These are phyloP conservation scores for Camelina neglecta DNA, from an alignment of 345 rosid genomes.

Conservation along the genomic window DNA sequence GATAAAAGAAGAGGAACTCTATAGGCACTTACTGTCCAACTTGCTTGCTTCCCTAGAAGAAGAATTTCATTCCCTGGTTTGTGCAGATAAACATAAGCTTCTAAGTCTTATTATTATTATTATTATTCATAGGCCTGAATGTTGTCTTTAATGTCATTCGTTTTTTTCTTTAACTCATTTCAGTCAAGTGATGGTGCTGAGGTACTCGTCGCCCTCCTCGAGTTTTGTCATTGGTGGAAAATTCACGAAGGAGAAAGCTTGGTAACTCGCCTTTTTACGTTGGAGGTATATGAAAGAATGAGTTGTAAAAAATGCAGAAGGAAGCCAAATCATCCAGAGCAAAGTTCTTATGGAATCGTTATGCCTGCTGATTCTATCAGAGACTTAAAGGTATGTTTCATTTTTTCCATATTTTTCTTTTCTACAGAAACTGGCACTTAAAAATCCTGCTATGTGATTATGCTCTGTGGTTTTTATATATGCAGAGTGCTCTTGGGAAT, in stretches of 20 bases:
- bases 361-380: constrained; percentile 37
- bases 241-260: constrained; percentile 15
- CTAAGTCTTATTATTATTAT: not conserved
- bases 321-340: constrained; percentile 18
- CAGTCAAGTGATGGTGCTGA: constrained; percentile 33
- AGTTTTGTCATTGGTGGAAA: constrained; percentile 29
- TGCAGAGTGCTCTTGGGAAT: constrained; percentile 24
- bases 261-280: constrained; percentile 11
- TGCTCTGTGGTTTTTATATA: not conserved
- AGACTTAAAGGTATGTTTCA: constrained; percentile 32
- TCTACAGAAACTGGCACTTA: not conserved
- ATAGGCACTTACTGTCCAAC: not conserved
- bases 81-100: not conserved
- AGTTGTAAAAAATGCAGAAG: constrained; percentile 34
- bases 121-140: not conserved
- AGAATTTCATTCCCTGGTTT: constrained; percentile 8
- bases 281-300: constrained; percentile 34
- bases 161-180: not conserved
- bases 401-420: not conserved
- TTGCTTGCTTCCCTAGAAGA: constrained; percentile 26
- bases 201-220: constrained; percentile 23
- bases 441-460: no score
- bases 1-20: constrained; percentile 21
- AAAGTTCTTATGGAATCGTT: constrained; percentile 34
- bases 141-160: not conserved